These are phyloP conservation scores for Fusarium brevicatenulatum DNA, from an alignment of 2,329 filamentous ascomycete species.

Conservation along the genomic window DNA sequence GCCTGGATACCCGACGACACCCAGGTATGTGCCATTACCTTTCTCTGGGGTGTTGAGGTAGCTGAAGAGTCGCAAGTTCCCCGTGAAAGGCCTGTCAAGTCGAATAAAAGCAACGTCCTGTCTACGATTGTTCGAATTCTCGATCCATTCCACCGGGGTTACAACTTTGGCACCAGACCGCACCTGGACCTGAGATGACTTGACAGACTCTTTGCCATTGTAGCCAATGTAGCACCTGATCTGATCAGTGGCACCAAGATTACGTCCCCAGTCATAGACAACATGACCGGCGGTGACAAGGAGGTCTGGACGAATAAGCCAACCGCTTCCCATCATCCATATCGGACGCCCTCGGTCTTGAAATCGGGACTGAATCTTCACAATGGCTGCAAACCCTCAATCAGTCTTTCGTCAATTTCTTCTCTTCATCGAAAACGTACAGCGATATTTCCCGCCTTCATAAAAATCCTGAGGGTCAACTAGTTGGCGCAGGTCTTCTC, in stretches of 20 bases:
- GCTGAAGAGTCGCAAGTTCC: constrained; percentile 36
- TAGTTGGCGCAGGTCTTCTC: not conserved
- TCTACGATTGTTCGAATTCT: constrained; percentile 12
- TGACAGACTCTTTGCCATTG: constrained; percentile 30
- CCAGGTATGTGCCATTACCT: constrained; percentile 24
- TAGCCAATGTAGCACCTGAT: constrained; percentile 52
- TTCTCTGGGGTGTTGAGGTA: constrained; percentile 29
- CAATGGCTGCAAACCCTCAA: constrained; percentile 3
- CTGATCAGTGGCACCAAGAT: not conserved
- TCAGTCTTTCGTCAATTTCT: not conserved
- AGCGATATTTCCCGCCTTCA: not conserved
- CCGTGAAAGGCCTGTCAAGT: constrained; percentile 21
- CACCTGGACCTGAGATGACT: not conserved
- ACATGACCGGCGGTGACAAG: constrained; percentile 39
- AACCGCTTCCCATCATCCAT: constrained; percentile 41
- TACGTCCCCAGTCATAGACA: constrained; percentile 17
- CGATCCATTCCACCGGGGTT: constrained; percentile 39
- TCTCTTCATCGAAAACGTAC: not conserved
- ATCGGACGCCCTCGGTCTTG: not conserved
- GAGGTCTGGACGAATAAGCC: constrained; percentile 35
- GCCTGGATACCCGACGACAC: constrained; percentile 50
- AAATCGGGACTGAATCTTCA: constrained; percentile 34
- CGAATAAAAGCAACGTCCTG: constrained; percentile 44
- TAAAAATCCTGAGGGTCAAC: not conserved
- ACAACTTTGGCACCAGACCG: constrained; percentile 8